Conservation (phyloP, 306 rosid genomes). For the Trifolium subterraneum region DNA sequence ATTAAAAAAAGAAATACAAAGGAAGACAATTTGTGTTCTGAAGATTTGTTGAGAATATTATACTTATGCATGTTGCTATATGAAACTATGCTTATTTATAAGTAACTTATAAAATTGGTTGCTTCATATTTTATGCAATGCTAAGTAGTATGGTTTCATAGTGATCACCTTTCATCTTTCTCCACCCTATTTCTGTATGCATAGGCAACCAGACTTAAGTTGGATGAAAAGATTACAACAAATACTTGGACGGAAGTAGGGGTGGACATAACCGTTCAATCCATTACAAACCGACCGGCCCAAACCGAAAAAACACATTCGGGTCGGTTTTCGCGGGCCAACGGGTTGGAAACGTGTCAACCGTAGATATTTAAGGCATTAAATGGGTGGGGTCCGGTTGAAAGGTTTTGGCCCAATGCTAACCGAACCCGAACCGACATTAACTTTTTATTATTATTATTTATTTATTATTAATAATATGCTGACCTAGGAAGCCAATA, state of each 20-base stretch:
- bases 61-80: conserved; percentile 11
- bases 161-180: conserved; percentile 7
- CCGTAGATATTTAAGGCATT: too few relatives aligned
- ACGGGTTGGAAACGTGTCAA: too few relatives aligned
- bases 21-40: conserved; percentile 31
- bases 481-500: too few relatives aligned
- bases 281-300: too few relatives aligned
- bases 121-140: conserved; percentile 18
- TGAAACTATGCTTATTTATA: conserved; percentile 7
- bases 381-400: too few relatives aligned
- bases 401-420: too few relatives aligned
- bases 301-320: too few relatives aligned
- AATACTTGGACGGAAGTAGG: conserved; percentile 92
- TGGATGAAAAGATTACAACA: conserved; percentile 93
- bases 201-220: conserved; percentile 93
- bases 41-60: conserved; percentile 25
- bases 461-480: too few relatives aligned
- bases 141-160: conserved; percentile 29
- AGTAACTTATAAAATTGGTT: conserved; percentile 10
- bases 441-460: too few relatives aligned
- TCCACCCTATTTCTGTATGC: conserved; percentile 38
- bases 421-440: too few relatives aligned
- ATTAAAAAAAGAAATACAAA: background rate
- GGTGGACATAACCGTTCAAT: too few relatives aligned
- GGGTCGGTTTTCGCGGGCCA: too few relatives aligned